phyloP scores from a whole-genome alignment of 371 early-diverging fungal genomes.

The Batrachochytrium dendrobatidis region DNA sequence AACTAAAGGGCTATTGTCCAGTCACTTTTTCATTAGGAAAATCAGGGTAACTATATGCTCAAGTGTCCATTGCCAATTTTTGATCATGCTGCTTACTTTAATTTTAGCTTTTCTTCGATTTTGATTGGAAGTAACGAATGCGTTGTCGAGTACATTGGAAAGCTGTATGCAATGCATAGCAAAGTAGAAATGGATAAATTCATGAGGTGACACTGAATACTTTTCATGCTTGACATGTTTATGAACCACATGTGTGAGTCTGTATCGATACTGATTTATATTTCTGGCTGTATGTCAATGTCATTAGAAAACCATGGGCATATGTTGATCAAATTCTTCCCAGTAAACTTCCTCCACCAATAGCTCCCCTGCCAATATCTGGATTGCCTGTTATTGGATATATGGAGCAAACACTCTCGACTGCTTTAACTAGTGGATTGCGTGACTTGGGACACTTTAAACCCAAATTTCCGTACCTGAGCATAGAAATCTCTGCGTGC shows the following conservation, averaged over 20 bases:
- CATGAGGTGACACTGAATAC: constrained; percentile 23
- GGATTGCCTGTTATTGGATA: constrained; percentile 39
- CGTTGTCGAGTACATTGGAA: constrained; percentile 36
- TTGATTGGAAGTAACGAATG: constrained; percentile 26
- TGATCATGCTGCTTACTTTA: background rate
- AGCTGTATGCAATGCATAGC: constrained; percentile 31
- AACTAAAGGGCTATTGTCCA: constrained; percentile 46
- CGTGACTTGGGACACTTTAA: constrained; percentile 26
- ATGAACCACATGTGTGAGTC: background rate
- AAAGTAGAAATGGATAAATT: constrained; percentile 28
- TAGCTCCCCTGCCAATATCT: constrained; percentile 23
- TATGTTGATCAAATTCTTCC: constrained; percentile 31
- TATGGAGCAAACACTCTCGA: constrained; percentile 40
- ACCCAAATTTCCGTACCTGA: constrained; percentile 42
- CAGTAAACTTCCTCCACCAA: constrained; percentile 37
- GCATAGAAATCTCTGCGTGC: constrained; percentile 29
- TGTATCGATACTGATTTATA: background rate
- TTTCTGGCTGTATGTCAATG: background rate
- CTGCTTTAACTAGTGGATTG: constrained; percentile 28
- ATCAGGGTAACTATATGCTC: too few relatives aligned
- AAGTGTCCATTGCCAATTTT: background rate
- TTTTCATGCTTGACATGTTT: background rate
- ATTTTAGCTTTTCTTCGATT: constrained; percentile 29
- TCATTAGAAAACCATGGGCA: constrained; percentile 40
- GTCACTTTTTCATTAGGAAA: constrained; percentile 35